Conservation (phyloP, 345 rosid genomes). For the Capsella bursapastoris region DNA sequence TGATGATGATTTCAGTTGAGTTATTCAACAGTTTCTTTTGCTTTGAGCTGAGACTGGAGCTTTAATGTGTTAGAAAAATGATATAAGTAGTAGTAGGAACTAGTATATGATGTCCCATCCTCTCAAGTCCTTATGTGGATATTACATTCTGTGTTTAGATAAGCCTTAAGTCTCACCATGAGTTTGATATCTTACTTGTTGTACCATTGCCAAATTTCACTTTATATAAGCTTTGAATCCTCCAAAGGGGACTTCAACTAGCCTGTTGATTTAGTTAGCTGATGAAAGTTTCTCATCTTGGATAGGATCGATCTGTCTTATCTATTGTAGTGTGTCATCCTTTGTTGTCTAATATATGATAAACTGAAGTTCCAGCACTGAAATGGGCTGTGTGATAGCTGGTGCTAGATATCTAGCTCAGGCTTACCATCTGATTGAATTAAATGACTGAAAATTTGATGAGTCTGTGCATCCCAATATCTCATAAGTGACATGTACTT, state of each 20-base stretch:
- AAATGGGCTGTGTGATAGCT: not conserved
- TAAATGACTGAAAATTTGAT: not conserved
- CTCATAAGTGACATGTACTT: not conserved
- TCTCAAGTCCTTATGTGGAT: constrained; percentile 10
- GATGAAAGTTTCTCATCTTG: not conserved
- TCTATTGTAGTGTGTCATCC: not conserved
- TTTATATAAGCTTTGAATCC: not conserved
- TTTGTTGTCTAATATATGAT: not conserved
- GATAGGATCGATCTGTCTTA: not conserved
- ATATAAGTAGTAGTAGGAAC: constrained; percentile 8
- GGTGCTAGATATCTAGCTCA: not conserved
- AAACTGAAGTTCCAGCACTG: not conserved
- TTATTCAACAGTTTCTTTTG: constrained; percentile 4
- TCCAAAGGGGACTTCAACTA: not conserved
- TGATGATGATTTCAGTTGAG: not conserved
- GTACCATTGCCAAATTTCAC: not conserved
- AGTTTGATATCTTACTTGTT: not conserved
- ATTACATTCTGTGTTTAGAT: constrained; percentile 12
- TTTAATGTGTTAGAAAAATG: not conserved
- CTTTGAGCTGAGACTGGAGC: constrained; percentile 1
- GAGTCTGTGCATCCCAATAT: not conserved
- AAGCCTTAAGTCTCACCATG: constrained; percentile 6
- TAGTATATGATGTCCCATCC: not conserved
- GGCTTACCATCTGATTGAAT: not conserved
- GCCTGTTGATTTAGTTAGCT: not conserved